Evolutionary conservation across 495 filamentous ascomycete species (phyloP).

Genomic region (Rusavskia elegans): DNA sequence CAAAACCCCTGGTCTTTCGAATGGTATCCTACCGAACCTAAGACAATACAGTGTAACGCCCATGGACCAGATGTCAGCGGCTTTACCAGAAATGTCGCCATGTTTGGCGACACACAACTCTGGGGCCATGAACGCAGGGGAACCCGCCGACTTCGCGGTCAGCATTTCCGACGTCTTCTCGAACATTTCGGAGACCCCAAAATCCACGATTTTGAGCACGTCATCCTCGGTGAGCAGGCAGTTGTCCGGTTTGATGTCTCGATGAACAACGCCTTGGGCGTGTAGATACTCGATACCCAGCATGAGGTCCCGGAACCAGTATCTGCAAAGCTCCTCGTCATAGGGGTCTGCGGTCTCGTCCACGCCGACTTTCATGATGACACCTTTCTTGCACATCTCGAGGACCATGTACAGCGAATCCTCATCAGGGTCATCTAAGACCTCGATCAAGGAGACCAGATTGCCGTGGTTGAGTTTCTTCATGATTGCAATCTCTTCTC

Average conservation of each 20-base stretch:
- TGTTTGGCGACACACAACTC: constrained; percentile 83
- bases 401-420: constrained; percentile 97
- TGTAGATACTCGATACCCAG: constrained; percentile 94
- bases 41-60: constrained; percentile 89
- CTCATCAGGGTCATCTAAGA: constrained; percentile 86
- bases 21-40: constrained; percentile 74
- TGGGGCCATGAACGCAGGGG: constrained; percentile 86
- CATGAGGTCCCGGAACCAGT: constrained; percentile 92
- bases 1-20: constrained; percentile 58
- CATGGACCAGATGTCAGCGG: constrained; percentile 98
- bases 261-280: constrained; percentile 85
- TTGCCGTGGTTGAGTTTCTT: constrained; percentile 95
- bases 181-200: constrained; percentile 97
- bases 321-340: constrained; percentile 64
- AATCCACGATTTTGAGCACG: constrained; percentile 91
- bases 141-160: constrained; percentile 87
- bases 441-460: constrained; percentile 81
- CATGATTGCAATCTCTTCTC: constrained; percentile 97
- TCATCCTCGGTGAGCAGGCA: constrained; percentile 80
- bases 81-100: constrained; percentile 73
- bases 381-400: constrained; percentile 97
- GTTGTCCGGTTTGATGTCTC: constrained; percentile 98
- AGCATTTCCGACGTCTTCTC: constrained; percentile 79
- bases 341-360: constrained; percentile 73
- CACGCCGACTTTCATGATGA: constrained; percentile 92